A percentile compares a stretch with the other conserved stretches of the same genome.
phyloP scores from a whole-genome alignment of 2,329 filamentous ascomycete species.

The Cercospora nicotianae region DNA sequence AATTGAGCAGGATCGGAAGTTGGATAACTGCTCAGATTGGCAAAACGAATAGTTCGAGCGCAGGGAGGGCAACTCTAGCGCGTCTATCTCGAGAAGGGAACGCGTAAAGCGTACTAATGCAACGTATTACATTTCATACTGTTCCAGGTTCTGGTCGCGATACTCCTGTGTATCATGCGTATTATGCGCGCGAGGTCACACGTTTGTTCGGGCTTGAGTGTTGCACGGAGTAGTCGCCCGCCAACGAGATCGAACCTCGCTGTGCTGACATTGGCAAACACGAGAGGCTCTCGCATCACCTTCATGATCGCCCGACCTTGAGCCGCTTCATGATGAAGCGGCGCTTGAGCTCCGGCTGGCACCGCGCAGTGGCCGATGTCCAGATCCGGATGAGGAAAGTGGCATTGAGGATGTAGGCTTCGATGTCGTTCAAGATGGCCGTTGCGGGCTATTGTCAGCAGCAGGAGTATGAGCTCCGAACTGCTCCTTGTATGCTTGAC shows the following conservation, averaged over 20 bases:
- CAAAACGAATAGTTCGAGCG: constrained; percentile 63
- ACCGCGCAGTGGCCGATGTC: background rate
- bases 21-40: constrained; percentile 70
- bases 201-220: background rate
- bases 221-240: background rate
- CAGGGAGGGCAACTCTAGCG: constrained; percentile 60
- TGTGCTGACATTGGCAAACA: background rate
- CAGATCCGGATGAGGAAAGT: background rate
- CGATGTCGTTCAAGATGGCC: constrained; percentile 15
- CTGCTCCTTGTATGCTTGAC: constrained; percentile 16
- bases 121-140: background rate
- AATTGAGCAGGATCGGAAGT: constrained; percentile 65
- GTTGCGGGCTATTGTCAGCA: constrained; percentile 13
- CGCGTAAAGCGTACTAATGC: background rate
- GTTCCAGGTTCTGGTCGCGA: background rate
- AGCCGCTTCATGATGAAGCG: background rate
- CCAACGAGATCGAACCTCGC: background rate
- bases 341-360: background rate
- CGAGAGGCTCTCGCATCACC: background rate
- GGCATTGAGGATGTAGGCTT: background rate
- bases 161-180: background rate
- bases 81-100: constrained; percentile 25
- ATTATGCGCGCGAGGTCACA: background rate
- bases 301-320: background rate
- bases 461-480: constrained; percentile 5